Percentiles rank a stretch among this genome's conserved stretches.
Conservation (phyloP, 768 basidiomycete species). For the Agaricus bisporus region DNA sequence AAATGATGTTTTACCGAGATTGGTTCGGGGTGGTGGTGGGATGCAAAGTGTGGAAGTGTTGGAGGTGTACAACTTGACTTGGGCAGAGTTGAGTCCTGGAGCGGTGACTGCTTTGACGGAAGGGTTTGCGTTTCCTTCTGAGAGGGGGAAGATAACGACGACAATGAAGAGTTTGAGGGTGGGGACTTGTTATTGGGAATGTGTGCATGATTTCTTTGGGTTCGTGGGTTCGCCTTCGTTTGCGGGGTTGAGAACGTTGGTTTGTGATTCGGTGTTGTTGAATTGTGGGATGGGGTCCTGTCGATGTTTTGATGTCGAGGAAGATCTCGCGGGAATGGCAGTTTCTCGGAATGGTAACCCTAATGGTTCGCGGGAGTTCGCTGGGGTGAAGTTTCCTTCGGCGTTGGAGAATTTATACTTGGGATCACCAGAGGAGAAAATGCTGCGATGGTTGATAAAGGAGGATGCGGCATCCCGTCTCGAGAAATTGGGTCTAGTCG, state of each 20-base stretch:
- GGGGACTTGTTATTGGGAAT: constrained; percentile 8
- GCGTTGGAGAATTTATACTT: neutral
- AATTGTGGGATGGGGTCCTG: neutral
- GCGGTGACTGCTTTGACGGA: neutral
- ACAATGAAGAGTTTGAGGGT: neutral
- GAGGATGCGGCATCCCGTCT: neutral
- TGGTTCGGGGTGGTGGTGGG: neutral
- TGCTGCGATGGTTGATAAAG: constrained; percentile 1
- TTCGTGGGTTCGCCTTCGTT: constrained; percentile 2
- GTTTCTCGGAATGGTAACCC: neutral
- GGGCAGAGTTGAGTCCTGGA: neutral
- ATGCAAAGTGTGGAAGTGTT: neutral
- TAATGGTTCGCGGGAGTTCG: neutral
- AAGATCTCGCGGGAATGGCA: neutral
- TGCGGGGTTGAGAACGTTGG: neutral
- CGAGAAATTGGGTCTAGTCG: neutral
- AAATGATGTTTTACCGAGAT: neutral
- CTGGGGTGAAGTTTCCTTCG: neutral
- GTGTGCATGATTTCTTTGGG: neutral
- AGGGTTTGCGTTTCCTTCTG: neutral
- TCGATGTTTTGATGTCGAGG: neutral
- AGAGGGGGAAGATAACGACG: too few relatives aligned
- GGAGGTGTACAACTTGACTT: constrained; percentile 9
- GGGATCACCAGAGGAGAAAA: neutral
- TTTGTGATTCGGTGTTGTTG: constrained; percentile 8